Evolutionary conservation across 352 stramenopile species (phyloP).

Genomic region (Globisporangium acanthophoron): DNA sequence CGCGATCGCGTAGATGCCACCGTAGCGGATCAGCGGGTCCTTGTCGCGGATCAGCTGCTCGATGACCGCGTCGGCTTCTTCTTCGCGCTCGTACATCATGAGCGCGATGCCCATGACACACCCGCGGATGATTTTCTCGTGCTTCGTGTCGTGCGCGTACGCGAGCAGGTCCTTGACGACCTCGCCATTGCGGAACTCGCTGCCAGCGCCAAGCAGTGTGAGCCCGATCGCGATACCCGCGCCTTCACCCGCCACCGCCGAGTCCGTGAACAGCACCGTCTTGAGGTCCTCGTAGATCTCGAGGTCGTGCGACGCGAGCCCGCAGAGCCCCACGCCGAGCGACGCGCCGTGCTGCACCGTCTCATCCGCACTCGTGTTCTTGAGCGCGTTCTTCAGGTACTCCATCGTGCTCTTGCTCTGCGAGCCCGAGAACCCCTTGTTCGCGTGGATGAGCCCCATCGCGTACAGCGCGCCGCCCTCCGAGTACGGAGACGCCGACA

Average conservation of each 20-base stretch:
- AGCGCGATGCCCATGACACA: slow-evolving; percentile 98
- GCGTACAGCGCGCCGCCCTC: slow-evolving; percentile 97
- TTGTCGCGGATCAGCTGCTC: slow-evolving; percentile 97
- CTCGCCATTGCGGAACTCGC: slow-evolving; percentile 75
- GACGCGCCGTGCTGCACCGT: slow-evolving; percentile 97
- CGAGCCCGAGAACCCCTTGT: slow-evolving; percentile 88
- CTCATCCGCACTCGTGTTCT: slow-evolving; percentile 91
- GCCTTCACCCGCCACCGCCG: slow-evolving; percentile 95
- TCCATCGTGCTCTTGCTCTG: slow-evolving; percentile 81
- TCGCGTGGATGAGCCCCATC: slow-evolving; percentile 97
- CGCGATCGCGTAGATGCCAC: slow-evolving; percentile 96
- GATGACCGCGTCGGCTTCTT: slow-evolving; percentile 95
- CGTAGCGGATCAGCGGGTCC: slow-evolving; percentile 97
- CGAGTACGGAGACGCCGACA: slow-evolving; percentile 92
- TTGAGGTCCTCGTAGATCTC: slow-evolving; percentile 97
- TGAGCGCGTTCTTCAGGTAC: slow-evolving; percentile 80
- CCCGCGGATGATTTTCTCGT: slow-evolving; percentile 99
- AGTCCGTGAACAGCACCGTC: slow-evolving; percentile 97
- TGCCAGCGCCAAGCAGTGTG: slow-evolving; percentile 92
- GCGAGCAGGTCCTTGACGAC: slow-evolving; percentile 94
- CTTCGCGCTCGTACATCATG: slow-evolving; percentile 97
- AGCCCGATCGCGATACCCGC: slow-evolving; percentile 98
- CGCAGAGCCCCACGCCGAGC: slow-evolving; percentile 95
- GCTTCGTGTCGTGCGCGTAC: slow-evolving; percentile 97
- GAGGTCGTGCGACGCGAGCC: slow-evolving; percentile 92